These are phyloP conservation scores for Tilletiaria anomala DNA, from an alignment of 1,284 basidiomycete genomes.

Conservation along the genomic window DNA sequence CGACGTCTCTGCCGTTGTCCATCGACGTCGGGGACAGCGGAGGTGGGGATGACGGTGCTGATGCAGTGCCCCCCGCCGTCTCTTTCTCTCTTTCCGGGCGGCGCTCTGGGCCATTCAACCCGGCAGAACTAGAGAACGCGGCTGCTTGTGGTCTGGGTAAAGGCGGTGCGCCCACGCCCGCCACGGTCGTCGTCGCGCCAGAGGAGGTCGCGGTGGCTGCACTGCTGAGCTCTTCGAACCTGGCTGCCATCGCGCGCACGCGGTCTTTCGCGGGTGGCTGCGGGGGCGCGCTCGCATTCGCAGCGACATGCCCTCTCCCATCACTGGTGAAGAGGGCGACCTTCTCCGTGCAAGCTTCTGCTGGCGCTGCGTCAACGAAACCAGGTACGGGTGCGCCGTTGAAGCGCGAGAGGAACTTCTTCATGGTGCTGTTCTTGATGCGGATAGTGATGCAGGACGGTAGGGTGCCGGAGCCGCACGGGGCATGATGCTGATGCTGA, in stretches of 20 bases:
- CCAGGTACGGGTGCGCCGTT: conserved; percentile 7
- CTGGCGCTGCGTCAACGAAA: conserved; percentile 1
- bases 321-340: conserved; percentile 1
- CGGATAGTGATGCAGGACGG: too few species aligned
- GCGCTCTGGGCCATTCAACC: background rate
- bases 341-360: conserved; percentile 1
- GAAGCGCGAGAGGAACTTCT: conserved; percentile 25
- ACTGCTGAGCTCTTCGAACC: conserved; percentile 13
- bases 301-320: conserved; percentile 1
- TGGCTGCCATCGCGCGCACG: conserved; percentile 1
- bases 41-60: background rate
- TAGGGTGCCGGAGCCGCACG: too few species aligned
- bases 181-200: background rate
- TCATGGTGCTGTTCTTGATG: too few species aligned
- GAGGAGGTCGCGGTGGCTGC: background rate
- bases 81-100: background rate
- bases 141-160: background rate
- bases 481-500: too few species aligned
- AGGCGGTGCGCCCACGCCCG: background rate
- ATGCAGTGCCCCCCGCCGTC: background rate
- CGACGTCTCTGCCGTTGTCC: too few species aligned
- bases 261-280: background rate
- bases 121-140: background rate
- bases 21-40: too few species aligned
- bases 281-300: background rate